Conservation (phyloP, 768 basidiomycete genomes). For the Megacollybia marginata region DNA sequence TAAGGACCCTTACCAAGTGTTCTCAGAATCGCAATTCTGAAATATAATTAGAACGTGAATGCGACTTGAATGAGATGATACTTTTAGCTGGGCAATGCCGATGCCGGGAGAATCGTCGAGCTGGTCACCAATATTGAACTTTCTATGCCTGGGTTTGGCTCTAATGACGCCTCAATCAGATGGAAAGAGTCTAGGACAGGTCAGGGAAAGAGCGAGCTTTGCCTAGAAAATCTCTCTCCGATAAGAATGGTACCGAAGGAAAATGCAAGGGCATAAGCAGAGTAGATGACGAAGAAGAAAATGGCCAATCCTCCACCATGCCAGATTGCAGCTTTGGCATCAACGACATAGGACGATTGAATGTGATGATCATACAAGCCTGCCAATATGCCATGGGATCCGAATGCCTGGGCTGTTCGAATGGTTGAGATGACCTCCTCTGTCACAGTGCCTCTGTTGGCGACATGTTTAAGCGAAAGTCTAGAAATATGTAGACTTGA, state of each 20-base stretch:
- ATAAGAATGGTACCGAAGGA: slow-evolving; percentile 86
- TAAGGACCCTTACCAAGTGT: too few relatives aligned
- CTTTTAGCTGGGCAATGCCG: too few relatives aligned
- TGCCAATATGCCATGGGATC: slow-evolving; percentile 60
- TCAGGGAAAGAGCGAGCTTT: background rate
- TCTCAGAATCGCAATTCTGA: too few relatives aligned
- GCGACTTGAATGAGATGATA: too few relatives aligned
- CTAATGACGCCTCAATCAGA: too few relatives aligned
- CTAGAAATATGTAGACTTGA: slow-evolving; percentile 23
- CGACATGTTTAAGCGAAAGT: slow-evolving; percentile 64
- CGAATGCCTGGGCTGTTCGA: slow-evolving; percentile 88
- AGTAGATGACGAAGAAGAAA: slow-evolving; percentile 84
- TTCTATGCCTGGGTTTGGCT: too few relatives aligned
- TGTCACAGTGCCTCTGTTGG: slow-evolving; percentile 74
- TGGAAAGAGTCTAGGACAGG: slow-evolving; percentile 34
- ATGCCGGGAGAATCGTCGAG: too few relatives aligned
- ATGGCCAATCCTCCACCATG: slow-evolving; percentile 55
- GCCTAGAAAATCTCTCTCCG: slow-evolving; percentile 23
- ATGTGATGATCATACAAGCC: slow-evolving; percentile 61
- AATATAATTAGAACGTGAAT: slow-evolving; percentile 11
- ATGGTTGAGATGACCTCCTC: slow-evolving; percentile 92
- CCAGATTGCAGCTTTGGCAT: slow-evolving; percentile 54
- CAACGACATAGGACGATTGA: slow-evolving; percentile 39
- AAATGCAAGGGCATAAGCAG: slow-evolving; percentile 74
- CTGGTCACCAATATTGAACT: too few relatives aligned